These are phyloP conservation scores for Trametes elegans DNA, from an alignment of 768 basidiomycete species.

Conservation along the genomic window DNA sequence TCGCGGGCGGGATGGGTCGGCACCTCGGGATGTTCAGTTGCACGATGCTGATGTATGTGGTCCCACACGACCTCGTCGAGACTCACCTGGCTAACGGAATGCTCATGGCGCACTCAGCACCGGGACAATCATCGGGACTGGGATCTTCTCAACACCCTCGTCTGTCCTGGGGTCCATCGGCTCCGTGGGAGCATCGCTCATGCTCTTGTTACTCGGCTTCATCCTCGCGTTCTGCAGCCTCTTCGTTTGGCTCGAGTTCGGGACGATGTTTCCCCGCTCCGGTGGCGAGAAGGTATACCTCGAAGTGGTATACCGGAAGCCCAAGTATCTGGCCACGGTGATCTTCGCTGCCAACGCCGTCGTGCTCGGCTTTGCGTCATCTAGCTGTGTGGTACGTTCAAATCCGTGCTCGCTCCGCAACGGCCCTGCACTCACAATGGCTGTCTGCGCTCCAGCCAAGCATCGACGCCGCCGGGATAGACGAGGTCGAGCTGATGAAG, in stretches of 20 bases:
- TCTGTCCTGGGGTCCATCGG: slow-evolving; percentile 55
- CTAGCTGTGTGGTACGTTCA: slow-evolving; percentile 28
- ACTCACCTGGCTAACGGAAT: not conserved
- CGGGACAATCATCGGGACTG: slow-evolving; percentile 58
- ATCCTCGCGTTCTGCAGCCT: slow-evolving; percentile 54
- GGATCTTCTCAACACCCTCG: slow-evolving; percentile 61
- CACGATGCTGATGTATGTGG: slow-evolving; percentile 51
- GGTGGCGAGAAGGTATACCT: slow-evolving; percentile 65
- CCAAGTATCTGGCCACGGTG: slow-evolving; percentile 32
- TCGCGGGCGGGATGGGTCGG: slow-evolving; percentile 55
- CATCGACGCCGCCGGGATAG: no score
- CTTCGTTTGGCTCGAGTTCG: slow-evolving; percentile 63
- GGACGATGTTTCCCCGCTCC: slow-evolving; percentile 61
- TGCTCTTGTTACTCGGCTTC: slow-evolving; percentile 66
- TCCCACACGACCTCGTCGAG: not conserved
- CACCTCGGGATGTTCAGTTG: slow-evolving; percentile 56
- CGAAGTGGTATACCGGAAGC: slow-evolving; percentile 47
- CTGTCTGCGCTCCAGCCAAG: no score
- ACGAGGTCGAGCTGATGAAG: no score
- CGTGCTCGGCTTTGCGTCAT: slow-evolving; percentile 35
- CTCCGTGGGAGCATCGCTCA: slow-evolving; percentile 57
- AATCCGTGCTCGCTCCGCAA: no score
- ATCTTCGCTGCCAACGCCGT: slow-evolving; percentile 35
- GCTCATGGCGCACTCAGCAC: no score
- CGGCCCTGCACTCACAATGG: no score